A percentile compares a stretch with the other conserved stretches of the same genome.
Evolutionary conservation across 257 asterid species (phyloP).

Genomic region (Solanum corneliomulleri): DNA sequence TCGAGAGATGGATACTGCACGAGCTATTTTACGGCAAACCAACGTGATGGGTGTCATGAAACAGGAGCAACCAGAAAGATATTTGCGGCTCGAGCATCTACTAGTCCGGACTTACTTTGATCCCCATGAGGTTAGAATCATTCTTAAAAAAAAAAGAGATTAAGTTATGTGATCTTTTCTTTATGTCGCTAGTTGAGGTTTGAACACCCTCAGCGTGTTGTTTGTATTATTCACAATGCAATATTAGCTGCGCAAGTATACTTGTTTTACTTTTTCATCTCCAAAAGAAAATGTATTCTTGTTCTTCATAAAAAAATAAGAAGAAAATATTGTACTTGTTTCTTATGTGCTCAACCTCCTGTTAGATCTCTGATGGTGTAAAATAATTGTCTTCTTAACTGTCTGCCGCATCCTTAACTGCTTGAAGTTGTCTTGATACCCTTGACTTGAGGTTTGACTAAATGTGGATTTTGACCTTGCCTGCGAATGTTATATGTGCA

Average conservation of each 20-base stretch:
- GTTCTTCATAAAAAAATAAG: neutral
- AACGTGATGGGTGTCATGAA: conserved; percentile 99
- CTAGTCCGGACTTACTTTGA: conserved; percentile 93
- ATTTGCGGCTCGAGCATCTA: conserved; percentile 88
- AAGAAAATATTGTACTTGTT: neutral
- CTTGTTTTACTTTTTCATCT: neutral
- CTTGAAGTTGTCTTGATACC: neutral
- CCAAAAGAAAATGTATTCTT: neutral
- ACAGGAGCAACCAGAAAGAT: conserved; percentile 94
- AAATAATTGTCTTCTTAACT: neutral
- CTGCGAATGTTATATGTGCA: neutral
- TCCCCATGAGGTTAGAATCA: conserved; percentile 66
- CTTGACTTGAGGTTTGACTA: neutral
- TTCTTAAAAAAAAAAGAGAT: neutral
- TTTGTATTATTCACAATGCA: neutral
- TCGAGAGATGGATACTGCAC: conserved; percentile 95
- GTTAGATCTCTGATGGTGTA: neutral
- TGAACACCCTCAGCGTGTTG: neutral
- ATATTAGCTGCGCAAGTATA: neutral
- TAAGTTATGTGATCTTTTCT: neutral
- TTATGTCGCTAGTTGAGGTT: neutral
- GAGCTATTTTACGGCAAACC: conserved; percentile 92
- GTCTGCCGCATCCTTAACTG: neutral
- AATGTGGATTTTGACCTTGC: neutral
- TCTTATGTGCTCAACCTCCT: neutral